phyloP scores from a whole-genome alignment of 805 yeast genomes.

The Saccharomycopsis fibuligera region DNA sequence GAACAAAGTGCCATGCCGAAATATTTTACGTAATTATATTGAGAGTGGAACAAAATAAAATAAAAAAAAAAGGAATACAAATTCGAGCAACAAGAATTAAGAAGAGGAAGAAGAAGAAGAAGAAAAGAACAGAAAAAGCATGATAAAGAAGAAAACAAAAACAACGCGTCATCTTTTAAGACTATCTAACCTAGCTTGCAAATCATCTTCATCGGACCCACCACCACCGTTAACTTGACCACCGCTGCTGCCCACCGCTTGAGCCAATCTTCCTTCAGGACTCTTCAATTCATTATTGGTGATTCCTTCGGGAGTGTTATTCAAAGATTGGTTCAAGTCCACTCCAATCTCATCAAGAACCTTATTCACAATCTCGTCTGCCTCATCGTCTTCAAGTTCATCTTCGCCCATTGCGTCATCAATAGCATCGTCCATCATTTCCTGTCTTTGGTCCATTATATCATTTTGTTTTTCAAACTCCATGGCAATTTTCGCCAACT shows the following conservation, averaged over 20 bases:
- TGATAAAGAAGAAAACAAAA: neutral
- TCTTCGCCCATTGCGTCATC: slow-evolving; percentile 96
- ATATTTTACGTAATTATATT: too few species aligned
- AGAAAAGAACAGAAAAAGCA: neutral
- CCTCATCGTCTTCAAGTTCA: slow-evolving; percentile 78
- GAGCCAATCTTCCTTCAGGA: slow-evolving; percentile 40
- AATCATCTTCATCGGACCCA: slow-evolving; percentile 60
- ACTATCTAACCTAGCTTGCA: slow-evolving; percentile 84
- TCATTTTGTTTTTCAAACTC: slow-evolving; percentile 94
- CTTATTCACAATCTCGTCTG: slow-evolving; percentile 83
- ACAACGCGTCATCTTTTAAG: slow-evolving; percentile 43
- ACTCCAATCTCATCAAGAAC: slow-evolving; percentile 96
- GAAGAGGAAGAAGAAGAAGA: neutral
- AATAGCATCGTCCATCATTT: slow-evolving; percentile 96
- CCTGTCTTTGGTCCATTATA: slow-evolving; percentile 97
- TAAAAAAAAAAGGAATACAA: too few species aligned
- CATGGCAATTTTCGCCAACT: slow-evolving; percentile 81
- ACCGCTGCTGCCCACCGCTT: slow-evolving; percentile 39
- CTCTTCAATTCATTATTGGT: slow-evolving; percentile 24
- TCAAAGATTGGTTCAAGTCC: slow-evolving; percentile 52
- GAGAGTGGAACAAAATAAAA: too few species aligned
- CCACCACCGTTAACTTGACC: slow-evolving; percentile 25
- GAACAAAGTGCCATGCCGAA: neutral
- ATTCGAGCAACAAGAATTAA: too few species aligned
- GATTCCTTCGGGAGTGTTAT: slow-evolving; percentile 38